phyloP scores from a whole-genome alignment of 805 yeast genomes.

The Pichia ethanolica region DNA sequence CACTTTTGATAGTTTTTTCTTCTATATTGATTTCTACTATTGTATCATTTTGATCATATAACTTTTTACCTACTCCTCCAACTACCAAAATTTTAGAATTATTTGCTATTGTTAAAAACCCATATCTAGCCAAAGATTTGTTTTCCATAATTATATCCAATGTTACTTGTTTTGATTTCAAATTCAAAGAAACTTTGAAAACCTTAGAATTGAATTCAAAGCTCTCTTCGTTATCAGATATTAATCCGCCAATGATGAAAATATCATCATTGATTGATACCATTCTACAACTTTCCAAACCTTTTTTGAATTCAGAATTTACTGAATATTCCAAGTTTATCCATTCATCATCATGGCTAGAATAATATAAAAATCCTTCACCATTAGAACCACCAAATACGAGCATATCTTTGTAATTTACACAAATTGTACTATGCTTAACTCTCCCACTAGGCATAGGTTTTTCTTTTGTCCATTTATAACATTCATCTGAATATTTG shows the following conservation, averaged over 20 bases:
- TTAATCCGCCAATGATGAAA: conserved; percentile 42
- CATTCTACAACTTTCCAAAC: conserved; percentile 2
- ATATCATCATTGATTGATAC: conserved; percentile 25
- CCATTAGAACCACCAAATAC: conserved; percentile 43
- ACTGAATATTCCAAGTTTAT: not conserved
- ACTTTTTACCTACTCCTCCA: conserved; percentile 21
- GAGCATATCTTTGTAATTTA: conserved; percentile 27
- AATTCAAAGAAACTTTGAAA: conserved; percentile 26
- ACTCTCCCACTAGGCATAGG: conserved; percentile 40
- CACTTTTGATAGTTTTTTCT: conserved; percentile 12
- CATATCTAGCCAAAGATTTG: conserved; percentile 39
- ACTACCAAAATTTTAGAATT: conserved; percentile 15
- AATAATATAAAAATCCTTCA: conserved; percentile 18
- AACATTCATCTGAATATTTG: conserved; percentile 5
- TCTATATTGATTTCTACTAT: conserved; percentile 30
- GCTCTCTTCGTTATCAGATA: conserved; percentile 1
- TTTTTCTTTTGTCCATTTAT: conserved; percentile 34
- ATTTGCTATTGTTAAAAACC: conserved; percentile 33
- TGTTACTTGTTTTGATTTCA: conserved; percentile 12
- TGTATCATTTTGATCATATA: conserved; percentile 29
- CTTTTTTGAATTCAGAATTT: not conserved
- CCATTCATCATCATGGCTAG: conserved; percentile 10
- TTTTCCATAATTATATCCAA: conserved; percentile 19
- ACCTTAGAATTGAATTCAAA: conserved; percentile 26
- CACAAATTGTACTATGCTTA: conserved; percentile 40